Evolutionary conservation across 768 basidiomycete species (phyloP), one percentile per base, ranked within the genome.

Genomic region (Infundibulicybe gibba): DNA sequence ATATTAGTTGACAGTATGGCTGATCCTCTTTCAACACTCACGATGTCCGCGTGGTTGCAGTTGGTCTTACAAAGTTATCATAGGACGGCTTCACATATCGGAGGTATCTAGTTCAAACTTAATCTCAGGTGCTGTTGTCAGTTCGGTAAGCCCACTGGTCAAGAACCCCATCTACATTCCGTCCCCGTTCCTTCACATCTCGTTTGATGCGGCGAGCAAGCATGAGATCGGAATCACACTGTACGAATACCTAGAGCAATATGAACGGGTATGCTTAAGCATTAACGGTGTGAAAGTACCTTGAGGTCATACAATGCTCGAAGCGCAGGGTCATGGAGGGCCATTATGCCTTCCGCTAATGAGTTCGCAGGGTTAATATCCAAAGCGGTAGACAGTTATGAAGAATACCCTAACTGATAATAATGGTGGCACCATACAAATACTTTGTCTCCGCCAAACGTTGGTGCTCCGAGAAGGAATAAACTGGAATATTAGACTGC

Each of bases 211-310:
- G 81, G 48, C 97, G 81, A 1, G 95, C 92, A 41, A 99, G 84
- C 97, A 99, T 99, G 16, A 98, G 70, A 63, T 99, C 97, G 6
- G 94, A 87, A 61, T 98, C 94, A 49, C 87, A 90, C 71, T 95
- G 90, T 6, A 94, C 92, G 52, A 91, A 94, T 3, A 94, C 74
- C 87, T 90, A 45, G 41, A 6, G 13, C 21, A 16, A 32, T 3
- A 31, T 42, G 14, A 25, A 38, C 0, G 37, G 35, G 9, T 25
- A 47, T 8, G 32, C 25, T 1, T 4, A 37, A 38, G 40, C 21
- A 40, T 42, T 39, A 32, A 6, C 11, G 2, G 4, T 37, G 31
- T 31, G 21, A n/a, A 56, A 62, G 43, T 51, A 83, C 93, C 77
- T 97, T 95, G 32, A 99, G 75, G 63, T 99, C 97, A 58, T 97